These are phyloP conservation scores for Madurella fahalii DNA, from an alignment of 2,329 filamentous ascomycete species.

Conservation along the genomic window DNA sequence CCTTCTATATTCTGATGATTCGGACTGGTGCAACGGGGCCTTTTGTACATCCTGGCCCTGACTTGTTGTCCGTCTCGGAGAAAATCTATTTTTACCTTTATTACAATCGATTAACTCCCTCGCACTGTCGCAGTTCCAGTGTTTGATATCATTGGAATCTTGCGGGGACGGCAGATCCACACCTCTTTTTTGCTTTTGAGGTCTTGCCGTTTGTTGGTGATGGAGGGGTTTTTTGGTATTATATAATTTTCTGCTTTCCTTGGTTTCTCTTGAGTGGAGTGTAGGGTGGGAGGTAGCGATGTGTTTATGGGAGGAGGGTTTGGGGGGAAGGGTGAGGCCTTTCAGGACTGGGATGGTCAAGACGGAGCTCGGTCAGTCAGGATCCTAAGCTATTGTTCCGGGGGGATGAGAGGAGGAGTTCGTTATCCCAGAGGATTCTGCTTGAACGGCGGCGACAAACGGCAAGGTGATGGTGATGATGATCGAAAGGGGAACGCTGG, in stretches of 20 bases:
- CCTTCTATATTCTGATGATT: not conserved
- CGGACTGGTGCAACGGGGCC: no score
- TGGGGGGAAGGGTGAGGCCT: not conserved
- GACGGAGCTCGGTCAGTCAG: no score
- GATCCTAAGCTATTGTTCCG: no score
- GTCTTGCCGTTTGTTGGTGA: conserved; percentile 1
- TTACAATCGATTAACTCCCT: no score
- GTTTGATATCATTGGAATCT: not conserved
- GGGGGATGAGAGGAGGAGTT: no score
- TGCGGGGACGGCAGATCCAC: not conserved
- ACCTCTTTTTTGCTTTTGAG: not conserved
- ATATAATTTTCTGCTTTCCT: conserved; percentile 6
- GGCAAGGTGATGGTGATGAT: not conserved
- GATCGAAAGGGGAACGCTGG: not conserved
- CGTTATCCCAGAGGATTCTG: not conserved
- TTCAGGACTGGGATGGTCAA: not conserved
- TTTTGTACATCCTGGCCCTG: no score
- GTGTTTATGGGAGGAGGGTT: not conserved
- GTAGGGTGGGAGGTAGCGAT: not conserved
- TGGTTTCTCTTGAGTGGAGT: not conserved
- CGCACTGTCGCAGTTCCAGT: no score
- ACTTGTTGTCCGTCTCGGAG: no score
- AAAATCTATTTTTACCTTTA: no score
- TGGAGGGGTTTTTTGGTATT: conserved; percentile 2
- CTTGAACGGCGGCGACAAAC: not conserved